Evolutionary conservation across 805 yeast genomes (phyloP), one percentile per base, ranked within the genome.

Genomic region (Kluyveromyces nonfermentans): DNA sequence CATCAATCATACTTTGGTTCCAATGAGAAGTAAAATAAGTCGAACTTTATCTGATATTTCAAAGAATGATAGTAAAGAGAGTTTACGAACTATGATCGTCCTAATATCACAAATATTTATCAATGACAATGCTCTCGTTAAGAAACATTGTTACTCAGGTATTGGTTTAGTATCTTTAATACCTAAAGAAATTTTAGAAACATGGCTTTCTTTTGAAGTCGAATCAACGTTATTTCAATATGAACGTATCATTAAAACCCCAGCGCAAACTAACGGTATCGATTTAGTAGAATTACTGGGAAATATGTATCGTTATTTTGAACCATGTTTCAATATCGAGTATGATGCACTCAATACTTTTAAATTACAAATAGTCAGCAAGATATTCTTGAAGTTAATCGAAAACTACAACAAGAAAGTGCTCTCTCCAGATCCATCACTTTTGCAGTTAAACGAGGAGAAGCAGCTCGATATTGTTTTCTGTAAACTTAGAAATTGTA

Each of bases 131-230:
- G 52, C 54, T 15, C 41, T 75, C 33, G 59, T 62, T 16, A 55
- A 53, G 4, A 68, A 68, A 48, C 60, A 70, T 58, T 63, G 71
- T 60, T 63, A 78, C 69, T 50, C 69, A 52, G 67, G 51, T 14
- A 50, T 42, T 49, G 70, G 70, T 35, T 56, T 50, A 47, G 64
- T 41, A 3, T 55, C 64, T 4, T 53, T 54, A 38, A 58, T 56
- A 17, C 52, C 55, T 10, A 42, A 45, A 1, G 59, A 59, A n/a
- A 50, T 60, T 2, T 64, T 70, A 40, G 70, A 68, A 33, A 59
- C 60, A 15, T 73, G 82, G 80, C 59, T 78, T 1, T 59, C 60
- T 7, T 66, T 73, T 50, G 82, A 78, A 51, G 55, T 64, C 6
- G 64, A 67, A 21, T 56, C 71, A 28, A 74, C 79, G 4, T 54